Base-by-base conservation (phyloP, 805 yeast genomes). In the Ogataea kodamae region DNA sequence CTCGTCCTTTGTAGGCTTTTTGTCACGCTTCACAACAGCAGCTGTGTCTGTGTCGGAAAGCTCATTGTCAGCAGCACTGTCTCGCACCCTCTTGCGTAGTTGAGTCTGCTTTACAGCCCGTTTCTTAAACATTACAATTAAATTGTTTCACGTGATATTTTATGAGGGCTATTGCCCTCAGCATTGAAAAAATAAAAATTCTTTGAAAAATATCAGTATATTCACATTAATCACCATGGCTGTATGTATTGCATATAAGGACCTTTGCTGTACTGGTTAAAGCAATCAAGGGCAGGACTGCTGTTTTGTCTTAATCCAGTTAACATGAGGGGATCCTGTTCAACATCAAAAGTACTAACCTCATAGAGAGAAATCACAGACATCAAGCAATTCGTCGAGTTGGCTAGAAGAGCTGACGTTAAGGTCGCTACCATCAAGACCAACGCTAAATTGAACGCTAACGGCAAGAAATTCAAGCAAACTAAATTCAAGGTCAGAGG, bases 401-500 rank as follows among this genome's bases (percentile, higher is more conserved):
- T 88, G 69, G 87, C 92, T 67, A 82, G 88, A 79, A 81, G 97
- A 79, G 78, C 88, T 62, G 97, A 89, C 79, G 87, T 92, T 65
- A 78, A 78, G 72, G 70, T 82, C 50, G 96, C 95, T 60, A 80
- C 89, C 66, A 84, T 92, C 78, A 92, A 92, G 82, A 79, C 81
- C 74, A 87, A 87, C 87, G 69, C 76, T 66, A 81, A 82, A 72
- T 57, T 81, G 62, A 80, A 78, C 74, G 75, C 82, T 56, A 72
- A 72, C 68, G 94, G 92, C 69, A 82, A 82, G 76, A 72, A 74
- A 55, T 75, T 76, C 80, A 82, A 83, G 74, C 92, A 84, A 74
- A 88, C 96, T 76, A 92, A 92, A 75, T 92, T 92, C 89, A 92
- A 92, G 85, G 86, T 92, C 64, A 88, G 97, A 80, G 96, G 97